Conservation (phyloP, 2,329 filamentous ascomycete genomes). For the Aspergillus awamori region DNA sequence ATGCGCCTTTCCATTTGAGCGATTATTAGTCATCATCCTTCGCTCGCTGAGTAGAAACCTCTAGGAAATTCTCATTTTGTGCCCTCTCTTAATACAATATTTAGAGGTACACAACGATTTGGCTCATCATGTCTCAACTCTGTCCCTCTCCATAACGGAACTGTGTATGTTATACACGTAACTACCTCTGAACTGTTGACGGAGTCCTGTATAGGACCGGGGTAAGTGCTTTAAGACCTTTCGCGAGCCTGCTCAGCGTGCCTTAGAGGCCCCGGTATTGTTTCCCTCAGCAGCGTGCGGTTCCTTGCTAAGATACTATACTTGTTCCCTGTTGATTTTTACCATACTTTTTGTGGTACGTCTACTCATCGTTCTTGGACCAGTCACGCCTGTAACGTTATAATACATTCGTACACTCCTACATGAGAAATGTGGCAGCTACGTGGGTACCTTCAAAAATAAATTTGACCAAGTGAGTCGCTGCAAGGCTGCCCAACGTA, state of each 20-base stretch:
- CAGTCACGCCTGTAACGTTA: slow-evolving; percentile 3
- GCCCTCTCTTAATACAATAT: slow-evolving; percentile 1
- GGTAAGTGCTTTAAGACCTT: slow-evolving; percentile 5
- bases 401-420: slow-evolving; percentile 1
- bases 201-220: neutral
- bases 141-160: neutral
- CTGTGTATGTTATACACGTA: neutral
- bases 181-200: neutral
- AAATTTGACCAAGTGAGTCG: neutral
- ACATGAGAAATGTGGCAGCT: neutral
- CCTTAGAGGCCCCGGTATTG: slow-evolving; percentile 1
- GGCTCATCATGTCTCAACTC: neutral
- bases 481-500: slow-evolving; percentile 1
- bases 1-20: neutral
- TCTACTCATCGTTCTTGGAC: neutral
- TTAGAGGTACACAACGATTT: neutral
- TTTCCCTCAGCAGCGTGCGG: neutral
- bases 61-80: neutral
- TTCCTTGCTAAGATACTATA: slow-evolving; percentile 5
- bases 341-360: neutral
- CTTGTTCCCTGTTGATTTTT: neutral
- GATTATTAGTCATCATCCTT: slow-evolving; percentile 1
- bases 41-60: neutral
- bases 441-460: neutral
- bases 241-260: neutral